phyloP scores from a whole-genome alignment of 2,329 filamentous ascomycete species.

The Penicillium occitanis region DNA sequence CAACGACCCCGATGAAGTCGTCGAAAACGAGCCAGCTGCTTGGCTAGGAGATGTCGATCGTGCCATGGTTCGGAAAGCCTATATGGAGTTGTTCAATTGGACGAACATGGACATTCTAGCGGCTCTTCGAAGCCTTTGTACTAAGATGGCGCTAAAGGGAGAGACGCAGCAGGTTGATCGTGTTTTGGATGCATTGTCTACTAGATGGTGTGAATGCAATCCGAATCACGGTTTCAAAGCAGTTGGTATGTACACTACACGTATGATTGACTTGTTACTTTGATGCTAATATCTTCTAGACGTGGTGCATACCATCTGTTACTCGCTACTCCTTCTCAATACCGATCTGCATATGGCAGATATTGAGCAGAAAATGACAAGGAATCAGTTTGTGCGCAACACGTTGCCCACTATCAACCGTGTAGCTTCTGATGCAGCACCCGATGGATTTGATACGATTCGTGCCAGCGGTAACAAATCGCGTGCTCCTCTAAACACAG shows the following conservation, averaged over 20 bases:
- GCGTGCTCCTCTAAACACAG: constrained; percentile 39
- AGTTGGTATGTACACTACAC: constrained; percentile 59
- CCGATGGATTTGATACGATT: constrained; percentile 63
- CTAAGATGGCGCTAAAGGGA: constrained; percentile 76
- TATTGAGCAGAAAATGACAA: constrained; percentile 95
- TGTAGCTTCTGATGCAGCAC: constrained; percentile 69
- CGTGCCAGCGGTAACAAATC: constrained; percentile 35
- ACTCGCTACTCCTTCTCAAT: constrained; percentile 91
- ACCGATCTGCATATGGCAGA: constrained; percentile 94
- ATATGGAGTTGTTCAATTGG: constrained; percentile 93
- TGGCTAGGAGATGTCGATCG: constrained; percentile 72
- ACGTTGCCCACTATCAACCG: constrained; percentile 86
- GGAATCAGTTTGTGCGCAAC: constrained; percentile 91
- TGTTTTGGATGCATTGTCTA: constrained; percentile 84
- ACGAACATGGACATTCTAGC: constrained; percentile 74
- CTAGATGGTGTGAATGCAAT: constrained; percentile 92
- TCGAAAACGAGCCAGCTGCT: constrained; percentile 73
- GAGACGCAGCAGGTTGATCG: constrained; percentile 97
- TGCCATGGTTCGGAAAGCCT: constrained; percentile 64
- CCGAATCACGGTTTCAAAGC: constrained; percentile 89
- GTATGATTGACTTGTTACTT: constrained; percentile 28
- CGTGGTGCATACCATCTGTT: constrained; percentile 95
- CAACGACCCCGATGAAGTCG: constrained; percentile 75
- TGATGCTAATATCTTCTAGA: constrained; percentile 52
- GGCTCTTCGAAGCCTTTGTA: constrained; percentile 77